Conservation (phyloP, 2,329 filamentous ascomycete species). For the Phialophora macrospora region DNA sequence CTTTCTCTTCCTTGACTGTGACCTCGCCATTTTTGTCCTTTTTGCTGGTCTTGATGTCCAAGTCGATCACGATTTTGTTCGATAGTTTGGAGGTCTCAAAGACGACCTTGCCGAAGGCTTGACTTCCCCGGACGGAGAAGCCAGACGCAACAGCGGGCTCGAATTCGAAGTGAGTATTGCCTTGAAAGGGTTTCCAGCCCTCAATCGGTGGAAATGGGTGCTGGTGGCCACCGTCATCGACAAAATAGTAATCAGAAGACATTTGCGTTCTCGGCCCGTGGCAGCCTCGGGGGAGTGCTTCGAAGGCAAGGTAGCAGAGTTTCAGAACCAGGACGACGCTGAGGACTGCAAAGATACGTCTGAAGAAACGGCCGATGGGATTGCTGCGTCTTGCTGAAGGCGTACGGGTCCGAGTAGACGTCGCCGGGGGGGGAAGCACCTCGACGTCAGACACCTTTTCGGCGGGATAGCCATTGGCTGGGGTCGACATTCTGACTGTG, state of each 20-base stretch:
- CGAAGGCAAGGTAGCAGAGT: slow-evolving; percentile 3
- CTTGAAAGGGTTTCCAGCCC: slow-evolving; percentile 28
- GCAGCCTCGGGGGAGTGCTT: slow-evolving; percentile 15
- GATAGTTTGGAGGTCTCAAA: slow-evolving; percentile 32
- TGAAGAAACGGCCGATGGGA: slow-evolving; percentile 11
- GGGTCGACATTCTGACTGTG: slow-evolving; percentile 16
- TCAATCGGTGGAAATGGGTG: slow-evolving; percentile 70
- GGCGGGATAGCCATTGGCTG: slow-evolving; percentile 1
- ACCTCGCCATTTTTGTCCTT: slow-evolving; percentile 26
- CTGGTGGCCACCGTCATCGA: slow-evolving; percentile 73
- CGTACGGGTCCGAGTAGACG: background rate
- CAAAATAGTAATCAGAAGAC: background rate
- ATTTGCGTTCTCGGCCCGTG: slow-evolving; percentile 19
- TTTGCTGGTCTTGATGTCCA: slow-evolving; percentile 34
- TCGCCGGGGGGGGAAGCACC: slow-evolving; percentile 19
- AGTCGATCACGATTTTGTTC: slow-evolving; percentile 29
- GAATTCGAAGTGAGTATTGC: slow-evolving; percentile 33
- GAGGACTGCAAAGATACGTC: slow-evolving; percentile 17
- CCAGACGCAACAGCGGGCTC: slow-evolving; percentile 26
- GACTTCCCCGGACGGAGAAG: slow-evolving; percentile 21
- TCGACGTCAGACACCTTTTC: slow-evolving; percentile 20
- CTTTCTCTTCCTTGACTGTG: slow-evolving; percentile 28
- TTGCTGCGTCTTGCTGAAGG: slow-evolving; percentile 8
- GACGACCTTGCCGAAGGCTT: slow-evolving; percentile 31
- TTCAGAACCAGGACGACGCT: slow-evolving; percentile 16